Percentiles rank a stretch among this genome's conserved stretches.
phyloP scores from a whole-genome alignment of 2,329 filamentous ascomycete species.

The Acrocalymma vagum region DNA sequence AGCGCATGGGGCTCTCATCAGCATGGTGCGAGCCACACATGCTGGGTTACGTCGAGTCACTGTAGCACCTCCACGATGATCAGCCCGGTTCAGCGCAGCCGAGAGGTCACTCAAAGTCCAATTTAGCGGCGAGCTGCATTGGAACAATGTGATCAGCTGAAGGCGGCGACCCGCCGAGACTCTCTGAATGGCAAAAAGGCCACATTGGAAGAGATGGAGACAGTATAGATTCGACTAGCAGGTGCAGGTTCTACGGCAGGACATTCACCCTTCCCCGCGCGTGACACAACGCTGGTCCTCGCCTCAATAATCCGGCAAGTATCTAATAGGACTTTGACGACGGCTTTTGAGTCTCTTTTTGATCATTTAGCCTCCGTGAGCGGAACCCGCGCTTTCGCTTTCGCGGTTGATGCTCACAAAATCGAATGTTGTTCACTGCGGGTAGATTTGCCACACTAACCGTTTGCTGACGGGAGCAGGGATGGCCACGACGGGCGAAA shows the following conservation, averaged over 20 bases:
- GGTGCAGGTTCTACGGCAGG: conserved; percentile 25
- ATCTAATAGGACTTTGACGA: too few species aligned
- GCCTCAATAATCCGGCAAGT: too few species aligned
- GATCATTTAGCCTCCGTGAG: too few species aligned
- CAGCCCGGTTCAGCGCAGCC: conserved; percentile 25
- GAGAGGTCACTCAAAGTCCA: conserved; percentile 24
- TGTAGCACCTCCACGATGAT: conserved; percentile 18
- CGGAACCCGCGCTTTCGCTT: too few species aligned
- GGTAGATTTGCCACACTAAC: conserved; percentile 4
- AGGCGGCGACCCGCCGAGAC: conserved; percentile 16
- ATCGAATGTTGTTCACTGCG: too few species aligned
- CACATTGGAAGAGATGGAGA: conserved; percentile 1
- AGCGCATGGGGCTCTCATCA: conserved; percentile 27
- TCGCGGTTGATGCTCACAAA: too few species aligned
- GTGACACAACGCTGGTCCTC: conserved; percentile 6
- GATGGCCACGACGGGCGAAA: conserved; percentile 41
- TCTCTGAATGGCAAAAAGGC: conserved; percentile 4
- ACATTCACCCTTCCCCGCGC: conserved; percentile 18
- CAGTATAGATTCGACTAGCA: conserved; percentile 6
- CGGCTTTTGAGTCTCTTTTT: too few species aligned
- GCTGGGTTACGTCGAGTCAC: conserved; percentile 27
- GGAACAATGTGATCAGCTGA: conserved; percentile 37
- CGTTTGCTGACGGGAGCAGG: conserved; percentile 38
- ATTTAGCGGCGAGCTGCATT: conserved; percentile 40
- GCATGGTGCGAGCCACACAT: conserved; percentile 15